Conservation (phyloP, 2,329 filamentous ascomycete species). For the Sporothrix brunneoviolacea region DNA sequence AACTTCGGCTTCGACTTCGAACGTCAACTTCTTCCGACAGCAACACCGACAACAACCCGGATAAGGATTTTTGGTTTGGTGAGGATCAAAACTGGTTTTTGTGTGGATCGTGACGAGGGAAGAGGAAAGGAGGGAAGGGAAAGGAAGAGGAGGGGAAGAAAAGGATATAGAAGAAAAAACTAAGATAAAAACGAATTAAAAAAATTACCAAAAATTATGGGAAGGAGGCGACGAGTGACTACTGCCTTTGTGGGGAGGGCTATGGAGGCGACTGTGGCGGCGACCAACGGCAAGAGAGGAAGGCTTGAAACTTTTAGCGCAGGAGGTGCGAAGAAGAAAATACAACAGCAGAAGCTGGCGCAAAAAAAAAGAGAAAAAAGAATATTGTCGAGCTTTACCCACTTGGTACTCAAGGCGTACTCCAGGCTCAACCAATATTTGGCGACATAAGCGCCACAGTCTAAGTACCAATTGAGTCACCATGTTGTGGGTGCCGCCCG, state of each 20-base stretch:
- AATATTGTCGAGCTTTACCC: too few species aligned
- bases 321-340: too few species aligned
- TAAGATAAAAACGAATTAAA: constrained; percentile 9
- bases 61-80: constrained; percentile 12
- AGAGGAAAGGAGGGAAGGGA: constrained; percentile 7
- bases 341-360: neutral
- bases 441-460: too few species aligned
- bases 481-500: too few species aligned
- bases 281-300: constrained; percentile 9
- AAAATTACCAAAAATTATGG: constrained; percentile 6
- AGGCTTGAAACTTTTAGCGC: constrained; percentile 9
- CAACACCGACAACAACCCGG: constrained; percentile 21
- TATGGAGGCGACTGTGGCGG: constrained; percentile 14
- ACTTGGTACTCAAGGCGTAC: too few species aligned
- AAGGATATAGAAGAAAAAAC: constrained; percentile 17
- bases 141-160: constrained; percentile 18
- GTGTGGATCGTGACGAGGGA: constrained; percentile 17
- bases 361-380: neutral
- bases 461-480: too few species aligned
- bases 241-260: constrained; percentile 8
- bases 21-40: constrained; percentile 21
- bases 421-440: too few species aligned
- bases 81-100: constrained; percentile 13
- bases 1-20: constrained; percentile 20
- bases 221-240: constrained; percentile 13